A percentile compares a stretch with the other conserved stretches of the same genome.
These are phyloP conservation scores for Polygonum aviculare DNA, from an alignment of 148 eudicot species.

Conservation along the genomic window DNA sequence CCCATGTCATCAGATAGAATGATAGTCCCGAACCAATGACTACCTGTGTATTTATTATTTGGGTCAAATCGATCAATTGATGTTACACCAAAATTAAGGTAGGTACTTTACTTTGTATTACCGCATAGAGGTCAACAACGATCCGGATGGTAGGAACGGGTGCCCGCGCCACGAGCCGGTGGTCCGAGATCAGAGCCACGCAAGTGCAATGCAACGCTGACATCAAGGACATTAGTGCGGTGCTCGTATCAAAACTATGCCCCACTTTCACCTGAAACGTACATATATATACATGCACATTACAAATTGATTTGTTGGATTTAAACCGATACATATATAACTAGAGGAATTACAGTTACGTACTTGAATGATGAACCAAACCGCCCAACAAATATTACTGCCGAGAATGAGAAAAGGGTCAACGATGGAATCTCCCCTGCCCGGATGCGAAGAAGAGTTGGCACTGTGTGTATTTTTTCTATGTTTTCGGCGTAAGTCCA, in stretches of 20 bases:
- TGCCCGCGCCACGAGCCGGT: constrained; percentile 39
- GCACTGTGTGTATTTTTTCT: not conserved
- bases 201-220: constrained; percentile 45
- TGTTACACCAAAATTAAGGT: not conserved
- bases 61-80: too few species aligned
- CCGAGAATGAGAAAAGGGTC: constrained; percentile 62
- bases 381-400: constrained; percentile 61
- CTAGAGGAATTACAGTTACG: not conserved
- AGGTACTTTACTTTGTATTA: constrained; percentile 10
- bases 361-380: constrained; percentile 84
- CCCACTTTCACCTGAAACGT: constrained; percentile 53
- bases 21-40: constrained; percentile 47
- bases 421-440: constrained; percentile 5
- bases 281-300: not conserved
- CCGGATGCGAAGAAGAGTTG: constrained; percentile 8
- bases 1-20: constrained; percentile 70
- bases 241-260: constrained; percentile 44
- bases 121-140: constrained; percentile 49
- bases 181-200: constrained; percentile 32
- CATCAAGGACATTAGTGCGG: constrained; percentile 62
- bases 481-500: constrained; percentile 30
- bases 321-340: too few species aligned
- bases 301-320: not conserved
- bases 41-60: constrained; percentile 50
- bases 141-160: constrained; percentile 34